Evolutionary conservation across 768 basidiomycete genomes (phyloP), one percentile per base, ranked within the genome.

Genomic region (Suillus fuscotomentosus): DNA sequence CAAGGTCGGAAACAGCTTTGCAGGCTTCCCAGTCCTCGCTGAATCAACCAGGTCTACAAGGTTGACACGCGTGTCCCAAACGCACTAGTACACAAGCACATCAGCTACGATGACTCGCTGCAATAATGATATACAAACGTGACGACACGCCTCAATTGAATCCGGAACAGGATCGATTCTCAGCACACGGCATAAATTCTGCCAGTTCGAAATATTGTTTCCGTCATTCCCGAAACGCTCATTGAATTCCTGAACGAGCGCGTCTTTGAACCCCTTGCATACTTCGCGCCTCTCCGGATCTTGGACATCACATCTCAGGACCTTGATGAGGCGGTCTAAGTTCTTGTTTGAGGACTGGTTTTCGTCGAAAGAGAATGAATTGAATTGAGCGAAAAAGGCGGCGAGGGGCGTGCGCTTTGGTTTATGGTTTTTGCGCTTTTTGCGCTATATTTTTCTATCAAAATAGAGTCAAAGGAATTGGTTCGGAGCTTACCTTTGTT

Each of bases 1-100:
- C 39, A 73, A 67, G 0, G 69, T 66, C 13, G 36, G 2, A 65
- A 78, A 79, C 11, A 48, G 47, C 3, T 11, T 53, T 1, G 77
- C 71, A 4, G 63, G 62, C 0, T 50, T 36, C 5, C 69, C 65
- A 1, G 64, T 66, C 22, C 68, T 64, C 3, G 39, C 66, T 0
- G 69, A 60, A n/a, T 75, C 65, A 20, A 78, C 57, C 38, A 78
- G 69, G 51, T 79, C 74, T 22, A 75, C 68, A 10, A 78, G 67
- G 47, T 79, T 76, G 55, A 78, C 71, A 15, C 73, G 69, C 0
- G 70, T 68, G 15, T 68, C 69, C 63, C 67, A 65, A 2, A 75
- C 62, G 41, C 41, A 11, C 57, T 59, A 24, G 24, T 24, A 27
- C 0, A 42, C 10, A 20, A 42, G 3, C 24, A 59, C 11, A 41